phyloP scores from a whole-genome alignment of 139 green algal species.

The Marvania coccoides region DNA sequence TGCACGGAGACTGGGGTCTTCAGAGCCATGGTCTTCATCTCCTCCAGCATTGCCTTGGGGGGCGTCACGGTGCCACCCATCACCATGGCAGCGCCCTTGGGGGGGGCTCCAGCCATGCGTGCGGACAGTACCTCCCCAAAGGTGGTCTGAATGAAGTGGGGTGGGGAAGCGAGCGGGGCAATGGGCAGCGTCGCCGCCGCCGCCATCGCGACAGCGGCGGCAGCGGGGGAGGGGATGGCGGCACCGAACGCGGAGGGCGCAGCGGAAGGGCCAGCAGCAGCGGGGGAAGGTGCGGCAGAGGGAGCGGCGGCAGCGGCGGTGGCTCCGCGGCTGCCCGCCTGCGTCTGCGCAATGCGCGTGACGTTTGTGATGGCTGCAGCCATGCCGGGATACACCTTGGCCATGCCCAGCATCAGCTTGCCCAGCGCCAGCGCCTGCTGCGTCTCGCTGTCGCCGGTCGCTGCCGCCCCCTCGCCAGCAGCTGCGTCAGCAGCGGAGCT shows the following conservation, averaged over 20 bases:
- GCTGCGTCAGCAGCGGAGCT: not conserved
- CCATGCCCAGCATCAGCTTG: slow-evolving; percentile 24
- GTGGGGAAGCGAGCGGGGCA: not conserved
- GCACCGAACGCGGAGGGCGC: not conserved
- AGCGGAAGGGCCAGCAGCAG: no score
- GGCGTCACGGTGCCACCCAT: slow-evolving; percentile 2
- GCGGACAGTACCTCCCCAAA: slow-evolving; percentile 25
- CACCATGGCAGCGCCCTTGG: not conserved
- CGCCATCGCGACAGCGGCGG: not conserved
- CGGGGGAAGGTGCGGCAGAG: not conserved
- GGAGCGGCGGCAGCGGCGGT: not conserved
- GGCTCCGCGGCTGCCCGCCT: not conserved
- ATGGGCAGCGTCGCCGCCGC: not conserved
- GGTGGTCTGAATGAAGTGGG: slow-evolving; percentile 5
- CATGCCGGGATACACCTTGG: slow-evolving; percentile 20
- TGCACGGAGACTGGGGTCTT: slow-evolving; percentile 15
- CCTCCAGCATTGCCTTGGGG: not conserved
- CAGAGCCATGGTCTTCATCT: not conserved
- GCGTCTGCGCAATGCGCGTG: no score
- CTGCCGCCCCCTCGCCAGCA: not conserved
- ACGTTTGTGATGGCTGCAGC: slow-evolving; percentile 14
- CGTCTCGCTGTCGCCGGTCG: not conserved
- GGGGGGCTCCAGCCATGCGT: not conserved
- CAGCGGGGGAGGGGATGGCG: not conserved
- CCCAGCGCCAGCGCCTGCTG: slow-evolving; percentile 13